These are phyloP conservation scores for Colletotrichum salicis DNA, from an alignment of 2,329 filamentous ascomycete genomes.

Conservation along the genomic window DNA sequence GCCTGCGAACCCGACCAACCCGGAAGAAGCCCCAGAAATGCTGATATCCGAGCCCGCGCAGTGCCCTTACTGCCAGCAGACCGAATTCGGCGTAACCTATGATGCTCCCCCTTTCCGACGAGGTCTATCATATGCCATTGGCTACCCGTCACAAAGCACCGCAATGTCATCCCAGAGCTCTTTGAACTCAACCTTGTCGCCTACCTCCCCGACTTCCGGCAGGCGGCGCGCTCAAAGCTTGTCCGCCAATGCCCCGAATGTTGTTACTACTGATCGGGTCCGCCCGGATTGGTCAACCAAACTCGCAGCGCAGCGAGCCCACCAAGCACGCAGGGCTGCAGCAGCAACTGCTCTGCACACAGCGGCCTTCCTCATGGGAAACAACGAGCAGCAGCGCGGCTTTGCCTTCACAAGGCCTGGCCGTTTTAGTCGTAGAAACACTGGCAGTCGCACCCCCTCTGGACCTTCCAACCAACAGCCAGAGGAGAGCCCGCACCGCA, in stretches of 20 bases:
- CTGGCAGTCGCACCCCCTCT: conserved; percentile 48
- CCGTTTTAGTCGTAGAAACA: conserved; percentile 68
- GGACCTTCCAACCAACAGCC: conserved; percentile 43
- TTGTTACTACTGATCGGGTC: conserved; percentile 92
- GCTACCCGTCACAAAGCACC: conserved; percentile 64
- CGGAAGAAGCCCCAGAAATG: conserved; percentile 66
- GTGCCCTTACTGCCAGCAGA: conserved; percentile 94
- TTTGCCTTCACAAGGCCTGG: conserved; percentile 55
- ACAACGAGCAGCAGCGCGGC: conserved; percentile 63
- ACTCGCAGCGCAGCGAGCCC: conserved; percentile 82
- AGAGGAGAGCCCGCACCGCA: conserved; percentile 43
- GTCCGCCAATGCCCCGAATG: conserved; percentile 83
- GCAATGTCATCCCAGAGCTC: conserved; percentile 91
- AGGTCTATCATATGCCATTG: conserved; percentile 76
- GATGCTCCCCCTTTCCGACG: conserved; percentile 88
- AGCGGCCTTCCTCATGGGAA: conserved; percentile 89
- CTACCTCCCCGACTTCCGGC: conserved; percentile 49
- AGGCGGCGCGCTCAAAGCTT: conserved; percentile 68
- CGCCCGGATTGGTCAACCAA: conserved; percentile 96
- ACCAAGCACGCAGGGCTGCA: conserved; percentile 86
- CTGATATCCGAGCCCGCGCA: conserved; percentile 91
- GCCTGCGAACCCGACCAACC: conserved; percentile 50
- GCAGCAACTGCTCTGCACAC: conserved; percentile 95
- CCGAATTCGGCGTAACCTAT: conserved; percentile 97
- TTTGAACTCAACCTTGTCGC: conserved; percentile 68